Base-by-base conservation (phyloP, 2,329 filamentous ascomycete genomes). In the Rutstroemia sp. region DNA sequence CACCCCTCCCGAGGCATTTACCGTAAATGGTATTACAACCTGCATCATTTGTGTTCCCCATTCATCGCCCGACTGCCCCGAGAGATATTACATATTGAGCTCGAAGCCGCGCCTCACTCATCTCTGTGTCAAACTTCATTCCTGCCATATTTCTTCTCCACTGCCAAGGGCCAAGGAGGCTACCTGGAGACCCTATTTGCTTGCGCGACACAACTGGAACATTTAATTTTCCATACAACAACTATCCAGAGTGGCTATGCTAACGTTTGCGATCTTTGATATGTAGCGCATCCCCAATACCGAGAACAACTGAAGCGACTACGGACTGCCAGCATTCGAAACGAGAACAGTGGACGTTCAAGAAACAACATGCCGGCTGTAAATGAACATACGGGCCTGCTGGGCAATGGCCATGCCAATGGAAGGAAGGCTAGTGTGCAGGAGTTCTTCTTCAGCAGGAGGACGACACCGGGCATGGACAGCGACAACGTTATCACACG, bases 391-490 rank as follows among this genome's bases (percentile, higher is more conserved):
- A 60, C 64, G 6, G 51, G 56, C 19, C 48, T 66, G 52, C 59
- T 66, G 54, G 52, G 52, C 17, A 57, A 58, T 48, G 55, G 57
- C n/a, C 49, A 57, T 42, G 56, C 51, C 16, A 50, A 39, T 50
- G 41, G 7, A 19, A 44, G 46, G 16, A 58, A 64, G 27, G 49
- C 54, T n/a, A 60, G 60, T 6, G 17, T 66, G 17, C 59, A 61
- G 25, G 62, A 65, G 10, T 54, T 67, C 50, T 62, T 67, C 41
- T 57, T 66, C 45, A 62, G 64, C 46, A 61, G 47, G 51, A 59
- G 39, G 0, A 56, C 63, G 30, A 68, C 65, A n/a, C 65, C 65
- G 2, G 65, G 65, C 27, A 63, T 59, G 57, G 60, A 67, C 16
- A 66, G 64, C 57, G 53, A 61, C 19, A 65, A 63, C 21, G 47